Base-by-base conservation (phyloP, 768 basidiomycete species). In the Podaxis pistillaris region DNA sequence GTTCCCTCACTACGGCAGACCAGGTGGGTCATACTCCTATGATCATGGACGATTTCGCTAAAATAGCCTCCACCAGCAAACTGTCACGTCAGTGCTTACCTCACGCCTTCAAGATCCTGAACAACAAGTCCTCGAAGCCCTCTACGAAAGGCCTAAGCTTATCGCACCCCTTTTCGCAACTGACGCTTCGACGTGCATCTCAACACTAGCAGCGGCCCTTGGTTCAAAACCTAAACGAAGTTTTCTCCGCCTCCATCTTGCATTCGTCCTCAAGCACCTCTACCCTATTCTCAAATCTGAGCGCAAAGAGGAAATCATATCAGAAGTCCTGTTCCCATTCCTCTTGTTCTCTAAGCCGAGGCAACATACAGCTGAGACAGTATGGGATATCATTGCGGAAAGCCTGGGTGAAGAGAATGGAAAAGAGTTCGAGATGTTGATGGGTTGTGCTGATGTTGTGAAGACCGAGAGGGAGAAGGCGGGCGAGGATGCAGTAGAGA, bases 271-370 rank as follows among this genome's bases (percentile, higher is more conserved):
- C 0, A 70, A 75, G 0, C 77, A 83, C 37, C 80, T 91, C 62
- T 75, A 71, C 64, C 63, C 65, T 5, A 63, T 68, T 2, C 67
- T 68, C 0, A 72, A 75, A n/a, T 22, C 66, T 1, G 62, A 68
- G 1, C 64, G 67, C 0, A 61, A 70, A 64, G 76, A 73, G 26
- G 71, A 75, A 30, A 71, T 82, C 26, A 83, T 86, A 64, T 76
- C 84, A 64, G 74, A 77, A 36, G 70, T 88, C 0, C 73, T 96
- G 58, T 90, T 93, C 69, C 90, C 93, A 0, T 85, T 86, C 68
- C 74, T 96, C 49, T 71, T 96, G 15, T 88, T 85, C 67, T 88
- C 91, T 6, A 93, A 90, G 68, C 74, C 88, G 2, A 81, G 87
- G 56, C 83, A 88, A 64, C 87, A 85, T 69, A 89, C 84, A 0